phyloP scores from a whole-genome alignment of 768 basidiomycete genomes.

The Mycena maculata region DNA sequence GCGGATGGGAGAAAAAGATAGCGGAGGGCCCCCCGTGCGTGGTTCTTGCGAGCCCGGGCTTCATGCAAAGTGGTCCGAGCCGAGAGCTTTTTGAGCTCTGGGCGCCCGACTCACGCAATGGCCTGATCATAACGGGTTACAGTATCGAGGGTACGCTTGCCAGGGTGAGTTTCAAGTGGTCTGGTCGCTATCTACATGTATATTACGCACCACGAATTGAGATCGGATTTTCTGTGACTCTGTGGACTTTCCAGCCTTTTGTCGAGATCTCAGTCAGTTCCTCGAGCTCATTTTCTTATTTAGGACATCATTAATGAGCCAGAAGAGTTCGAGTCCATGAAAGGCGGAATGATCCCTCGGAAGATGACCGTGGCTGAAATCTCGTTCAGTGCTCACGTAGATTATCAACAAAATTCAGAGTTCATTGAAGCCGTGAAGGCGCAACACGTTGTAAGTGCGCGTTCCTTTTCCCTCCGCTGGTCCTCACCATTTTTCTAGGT shows the following conservation, averaged over 20 bases:
- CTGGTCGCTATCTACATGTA: conserved; percentile 53
- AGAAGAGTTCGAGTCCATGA: conserved; percentile 85
- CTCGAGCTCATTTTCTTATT: conserved; percentile 46
- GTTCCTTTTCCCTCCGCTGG: neutral
- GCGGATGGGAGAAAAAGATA: conserved; percentile 93
- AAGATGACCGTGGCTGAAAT: conserved; percentile 97
- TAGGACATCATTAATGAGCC: conserved; percentile 97
- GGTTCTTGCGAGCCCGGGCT: conserved; percentile 95
- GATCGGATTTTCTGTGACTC: conserved; percentile 45
- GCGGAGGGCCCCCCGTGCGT: conserved; percentile 97
- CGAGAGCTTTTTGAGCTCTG: conserved; percentile 95
- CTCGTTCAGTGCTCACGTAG: conserved; percentile 98
- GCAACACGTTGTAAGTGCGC: conserved; percentile 82
- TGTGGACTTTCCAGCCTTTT: conserved; percentile 23
- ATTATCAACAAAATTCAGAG: conserved; percentile 97
- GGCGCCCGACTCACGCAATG: conserved; percentile 97
- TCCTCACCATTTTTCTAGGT: conserved; percentile 62
- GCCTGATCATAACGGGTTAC: conserved; percentile 95
- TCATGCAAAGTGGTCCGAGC: conserved; percentile 92
- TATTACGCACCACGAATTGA: conserved; percentile 58
- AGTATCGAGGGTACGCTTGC: conserved; percentile 97
- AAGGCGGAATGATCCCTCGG: conserved; percentile 86
- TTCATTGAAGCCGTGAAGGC: conserved; percentile 96
- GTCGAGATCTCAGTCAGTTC: conserved; percentile 24
- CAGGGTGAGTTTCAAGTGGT: conserved; percentile 79